Evolutionary conservation across 2,329 filamentous ascomycete genomes (phyloP).

Genomic region (Sclerotinia glacialis): DNA sequence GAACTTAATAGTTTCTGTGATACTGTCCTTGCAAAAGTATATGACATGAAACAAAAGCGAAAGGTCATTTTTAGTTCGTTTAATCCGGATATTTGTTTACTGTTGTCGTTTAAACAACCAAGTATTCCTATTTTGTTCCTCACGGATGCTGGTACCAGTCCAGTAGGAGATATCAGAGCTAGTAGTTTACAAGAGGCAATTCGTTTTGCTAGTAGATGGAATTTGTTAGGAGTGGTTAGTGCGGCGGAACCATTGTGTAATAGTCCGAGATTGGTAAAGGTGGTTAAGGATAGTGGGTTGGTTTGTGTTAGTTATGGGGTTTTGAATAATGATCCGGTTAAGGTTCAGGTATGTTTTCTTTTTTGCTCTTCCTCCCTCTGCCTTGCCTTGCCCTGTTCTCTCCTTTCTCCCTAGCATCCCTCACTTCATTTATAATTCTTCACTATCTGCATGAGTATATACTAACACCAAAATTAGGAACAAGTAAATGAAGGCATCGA

Average conservation of each 20-base stretch:
- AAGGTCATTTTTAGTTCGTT: slow-evolving; percentile 97
- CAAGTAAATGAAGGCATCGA: slow-evolving; percentile 97
- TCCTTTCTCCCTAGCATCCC: not conserved
- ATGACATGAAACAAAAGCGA: slow-evolving; percentile 76
- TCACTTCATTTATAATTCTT: not conserved
- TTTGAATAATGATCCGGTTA: slow-evolving; percentile 80
- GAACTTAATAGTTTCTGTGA: slow-evolving; percentile 97
- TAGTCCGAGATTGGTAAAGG: slow-evolving; percentile 81
- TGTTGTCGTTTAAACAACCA: slow-evolving; percentile 94
- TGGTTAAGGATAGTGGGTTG: slow-evolving; percentile 90
- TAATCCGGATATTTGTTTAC: slow-evolving; percentile 93
- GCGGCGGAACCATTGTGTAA: slow-evolving; percentile 86
- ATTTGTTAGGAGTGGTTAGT: slow-evolving; percentile 84
- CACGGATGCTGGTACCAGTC: slow-evolving; percentile 77
- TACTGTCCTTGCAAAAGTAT: slow-evolving; percentile 85
- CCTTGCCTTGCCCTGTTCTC: not conserved
- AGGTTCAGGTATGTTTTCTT: slow-evolving; percentile 71
- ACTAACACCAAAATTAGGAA: slow-evolving; percentile 29
- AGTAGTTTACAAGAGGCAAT: slow-evolving; percentile 93
- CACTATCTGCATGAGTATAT: not conserved
- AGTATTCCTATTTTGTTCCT: slow-evolving; percentile 95
- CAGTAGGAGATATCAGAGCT: slow-evolving; percentile 84
- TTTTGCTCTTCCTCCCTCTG: not conserved
- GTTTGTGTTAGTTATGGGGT: slow-evolving; percentile 95
- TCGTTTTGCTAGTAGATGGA: slow-evolving; percentile 92